Conservation (phyloP, 768 basidiomycete genomes). For the Naematelia aurantialba region DNA sequence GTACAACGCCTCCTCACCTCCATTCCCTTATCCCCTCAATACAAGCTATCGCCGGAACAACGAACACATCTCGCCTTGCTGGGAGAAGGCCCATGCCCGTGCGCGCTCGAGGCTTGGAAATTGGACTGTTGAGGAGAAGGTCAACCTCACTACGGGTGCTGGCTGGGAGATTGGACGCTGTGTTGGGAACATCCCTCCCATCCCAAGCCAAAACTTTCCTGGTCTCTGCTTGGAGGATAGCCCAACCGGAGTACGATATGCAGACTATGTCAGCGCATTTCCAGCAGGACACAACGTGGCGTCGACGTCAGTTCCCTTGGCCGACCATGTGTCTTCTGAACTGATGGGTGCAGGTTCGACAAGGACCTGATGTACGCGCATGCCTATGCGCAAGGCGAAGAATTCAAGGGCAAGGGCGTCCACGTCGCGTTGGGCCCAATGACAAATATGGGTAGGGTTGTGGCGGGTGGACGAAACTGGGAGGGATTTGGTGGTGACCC, state of each 20-base stretch:
- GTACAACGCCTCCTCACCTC: background rate
- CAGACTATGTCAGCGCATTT: slow-evolving; percentile 71
- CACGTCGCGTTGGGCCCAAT: slow-evolving; percentile 68
- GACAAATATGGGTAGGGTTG: slow-evolving; percentile 81
- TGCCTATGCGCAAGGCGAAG: slow-evolving; percentile 73
- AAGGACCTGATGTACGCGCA: slow-evolving; percentile 71
- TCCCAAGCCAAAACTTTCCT: slow-evolving; percentile 31
- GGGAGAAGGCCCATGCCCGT: slow-evolving; percentile 41
- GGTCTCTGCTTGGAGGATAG: slow-evolving; percentile 54
- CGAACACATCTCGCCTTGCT: slow-evolving; percentile 9
- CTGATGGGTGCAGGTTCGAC: slow-evolving; percentile 57
- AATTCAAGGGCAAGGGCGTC: slow-evolving; percentile 78
- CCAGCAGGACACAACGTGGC: slow-evolving; percentile 81
- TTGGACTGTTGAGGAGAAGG: slow-evolving; percentile 60
- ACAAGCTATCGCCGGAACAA: background rate
- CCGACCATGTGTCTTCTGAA: background rate
- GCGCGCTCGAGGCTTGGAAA: slow-evolving; percentile 52
- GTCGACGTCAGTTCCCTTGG: slow-evolving; percentile 59
- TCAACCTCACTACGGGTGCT: slow-evolving; percentile 59
- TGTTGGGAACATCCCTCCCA: slow-evolving; percentile 44
- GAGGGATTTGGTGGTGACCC: slow-evolving; percentile 92
- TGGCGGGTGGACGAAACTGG: slow-evolving; percentile 76
- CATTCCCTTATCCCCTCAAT: background rate
- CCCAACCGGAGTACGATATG: slow-evolving; percentile 72
- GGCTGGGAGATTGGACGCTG: slow-evolving; percentile 46